phyloP scores from a whole-genome alignment of 2,329 filamentous ascomycete species.

The Aschersonia sp. region DNA sequence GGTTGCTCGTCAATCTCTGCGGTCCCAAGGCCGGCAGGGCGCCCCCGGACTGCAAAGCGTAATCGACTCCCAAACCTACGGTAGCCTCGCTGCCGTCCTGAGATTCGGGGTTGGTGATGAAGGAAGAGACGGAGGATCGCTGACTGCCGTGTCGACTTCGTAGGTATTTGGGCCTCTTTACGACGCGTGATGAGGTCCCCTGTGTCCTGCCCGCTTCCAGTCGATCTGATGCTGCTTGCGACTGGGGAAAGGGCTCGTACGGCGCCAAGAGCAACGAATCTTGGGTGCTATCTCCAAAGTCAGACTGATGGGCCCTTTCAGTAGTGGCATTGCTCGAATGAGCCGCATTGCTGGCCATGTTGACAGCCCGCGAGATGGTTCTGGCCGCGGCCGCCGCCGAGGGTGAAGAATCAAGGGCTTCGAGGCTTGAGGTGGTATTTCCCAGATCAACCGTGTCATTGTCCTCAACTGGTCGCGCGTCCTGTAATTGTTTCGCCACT shows the following conservation, averaged over 20 bases:
- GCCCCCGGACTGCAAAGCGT: constrained; percentile 69
- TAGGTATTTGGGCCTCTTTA: constrained; percentile 40
- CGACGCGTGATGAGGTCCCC: constrained; percentile 27
- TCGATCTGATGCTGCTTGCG: constrained; percentile 16
- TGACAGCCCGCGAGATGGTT: constrained; percentile 36
- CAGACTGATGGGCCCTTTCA: constrained; percentile 6
- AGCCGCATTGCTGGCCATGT: constrained; percentile 22
- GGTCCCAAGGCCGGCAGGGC: constrained; percentile 44
- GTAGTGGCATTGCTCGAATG: not conserved
- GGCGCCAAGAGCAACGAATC: constrained; percentile 14
- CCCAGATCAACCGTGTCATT: constrained; percentile 15
- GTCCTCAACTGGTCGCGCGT: constrained; percentile 2
- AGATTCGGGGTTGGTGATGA: constrained; percentile 36
- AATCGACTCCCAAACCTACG: constrained; percentile 54
- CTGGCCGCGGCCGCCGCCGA: constrained; percentile 39
- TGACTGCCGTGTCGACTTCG: constrained; percentile 43
- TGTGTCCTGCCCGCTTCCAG: constrained; percentile 31
- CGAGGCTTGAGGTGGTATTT: constrained; percentile 34
- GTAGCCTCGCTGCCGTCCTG: constrained; percentile 60
- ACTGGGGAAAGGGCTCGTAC: constrained; percentile 14
- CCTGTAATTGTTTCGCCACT: constrained; percentile 8
- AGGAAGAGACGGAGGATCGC: constrained; percentile 46
- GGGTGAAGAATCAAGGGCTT: constrained; percentile 41
- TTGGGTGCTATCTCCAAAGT: constrained; percentile 12
- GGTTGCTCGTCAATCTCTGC: constrained; percentile 35